Base-by-base conservation (phyloP, 257 asterid genomes). In the Solanum ossicruentum region DNA sequence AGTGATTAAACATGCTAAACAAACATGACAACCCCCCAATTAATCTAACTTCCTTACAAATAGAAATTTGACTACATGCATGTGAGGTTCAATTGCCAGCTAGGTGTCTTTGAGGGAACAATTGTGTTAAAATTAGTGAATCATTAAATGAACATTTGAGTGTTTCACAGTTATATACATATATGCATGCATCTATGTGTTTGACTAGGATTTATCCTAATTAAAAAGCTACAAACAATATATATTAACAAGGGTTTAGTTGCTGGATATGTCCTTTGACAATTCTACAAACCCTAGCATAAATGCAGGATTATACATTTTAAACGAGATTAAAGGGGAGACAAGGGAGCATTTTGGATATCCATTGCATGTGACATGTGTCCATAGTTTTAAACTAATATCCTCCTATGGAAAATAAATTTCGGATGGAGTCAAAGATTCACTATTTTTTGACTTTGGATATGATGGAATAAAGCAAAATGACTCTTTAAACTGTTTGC, bases 271-370 rank as follows among this genome's bases (percentile, higher is more conserved):
- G 92, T 86, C 90, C 54, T 79, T 80, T 89, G 41, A 86, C 77
- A 87, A 84, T 85, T 80, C 71, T 79, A 78, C 86, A 89, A 88
- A 91, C 91, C 94, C 92, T 91, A 91, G 86, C 93, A 89, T 80
- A 58, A 63, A 70, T 84, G 90, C 87, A 82, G 61, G 80, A 23
- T 83, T 23, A 70, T 83, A 81, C 78, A 79, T 56, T 69, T 78
- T 78, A 78, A 88, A 70, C 85, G n/a, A 1, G 84, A 88, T 83
- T 55, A 75, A 79, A 32, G 55, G 85, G 91, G 82, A 89, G 91
- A 90, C 92, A 92, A 70, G 90, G 88, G 63, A 78, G 89, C 89
- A 88, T 58, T 77, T 61, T 28, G 32, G 32, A 28, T 28, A 28
- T 2, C 83, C 56, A 73, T 82, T 75, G 83, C 93, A 90, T 89